phyloP scores from a whole-genome alignment of 257 asterid species.

The Solanum stenotomum region DNA sequence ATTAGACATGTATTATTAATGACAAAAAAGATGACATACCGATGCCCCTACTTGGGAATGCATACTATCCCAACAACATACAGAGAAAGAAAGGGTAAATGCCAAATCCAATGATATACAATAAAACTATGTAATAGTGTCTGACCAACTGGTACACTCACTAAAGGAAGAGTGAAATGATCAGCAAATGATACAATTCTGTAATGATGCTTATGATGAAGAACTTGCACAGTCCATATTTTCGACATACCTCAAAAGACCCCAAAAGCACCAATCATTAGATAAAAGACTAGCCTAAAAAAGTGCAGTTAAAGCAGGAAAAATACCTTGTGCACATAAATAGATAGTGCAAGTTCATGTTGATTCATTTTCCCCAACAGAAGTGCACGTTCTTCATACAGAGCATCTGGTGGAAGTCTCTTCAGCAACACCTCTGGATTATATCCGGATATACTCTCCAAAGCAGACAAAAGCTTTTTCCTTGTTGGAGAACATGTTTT shows the following conservation, averaged over 20 bases:
- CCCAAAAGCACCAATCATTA: neutral
- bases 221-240: neutral
- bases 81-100: neutral
- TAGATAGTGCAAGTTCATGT: slow-evolving; percentile 92
- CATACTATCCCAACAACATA: neutral
- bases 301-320: neutral
- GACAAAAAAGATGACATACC: neutral
- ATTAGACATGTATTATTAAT: neutral
- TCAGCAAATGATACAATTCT: neutral
- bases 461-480: slow-evolving; percentile 82
- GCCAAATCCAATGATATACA: neutral
- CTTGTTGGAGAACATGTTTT: slow-evolving; percentile 70
- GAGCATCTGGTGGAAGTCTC: slow-evolving; percentile 83
- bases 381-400: slow-evolving; percentile 90
- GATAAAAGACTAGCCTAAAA: neutral
- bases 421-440: slow-evolving; percentile 71
- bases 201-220: neutral
- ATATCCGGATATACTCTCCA: slow-evolving; percentile 85
- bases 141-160: neutral
- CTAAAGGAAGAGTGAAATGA: neutral
- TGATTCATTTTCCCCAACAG: slow-evolving; percentile 94
- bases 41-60: neutral
- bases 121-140: neutral
- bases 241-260: neutral
- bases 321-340: slow-evolving; percentile 87